phyloP scores from a whole-genome alignment of 805 yeast genomes.

The Metschnikowia sp. region DNA sequence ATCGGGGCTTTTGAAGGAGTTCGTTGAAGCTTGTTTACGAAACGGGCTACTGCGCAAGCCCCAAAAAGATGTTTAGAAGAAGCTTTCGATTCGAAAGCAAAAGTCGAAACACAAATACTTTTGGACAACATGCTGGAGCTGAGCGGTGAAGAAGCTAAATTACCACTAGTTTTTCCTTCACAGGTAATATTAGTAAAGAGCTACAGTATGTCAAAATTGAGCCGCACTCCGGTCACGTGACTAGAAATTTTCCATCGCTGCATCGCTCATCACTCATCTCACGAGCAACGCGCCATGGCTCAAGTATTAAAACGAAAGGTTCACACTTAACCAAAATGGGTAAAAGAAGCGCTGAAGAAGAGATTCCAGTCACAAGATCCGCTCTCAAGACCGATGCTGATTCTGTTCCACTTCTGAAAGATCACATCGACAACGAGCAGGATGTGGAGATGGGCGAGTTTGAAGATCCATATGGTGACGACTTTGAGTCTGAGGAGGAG shows the following conservation, averaged over 20 bases:
- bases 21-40: too few species aligned
- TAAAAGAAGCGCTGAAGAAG: conserved; percentile 17
- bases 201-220: too few species aligned
- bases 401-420: conserved; percentile 41
- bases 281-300: background rate
- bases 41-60: too few species aligned
- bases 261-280: conserved; percentile 1
- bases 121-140: background rate
- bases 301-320: background rate
- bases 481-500: conserved; percentile 88
- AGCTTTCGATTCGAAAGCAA: too few species aligned
- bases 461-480: conserved; percentile 88
- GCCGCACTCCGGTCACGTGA: conserved; percentile 10
- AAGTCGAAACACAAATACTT: background rate
- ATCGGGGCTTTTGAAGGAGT: too few species aligned
- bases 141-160: too few species aligned
- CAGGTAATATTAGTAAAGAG: too few species aligned
- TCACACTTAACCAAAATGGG: conserved; percentile 7
- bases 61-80: too few species aligned
- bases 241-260: conserved; percentile 9
- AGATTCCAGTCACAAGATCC: conserved; percentile 18
- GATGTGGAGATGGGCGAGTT: conserved; percentile 75
- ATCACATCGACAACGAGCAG: conserved; percentile 23
- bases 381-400: conserved; percentile 35
- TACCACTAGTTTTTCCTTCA: too few species aligned